Evolutionary conservation across 208 protist species (phyloP).

Genomic region (Trichomonas vaginalis): DNA sequence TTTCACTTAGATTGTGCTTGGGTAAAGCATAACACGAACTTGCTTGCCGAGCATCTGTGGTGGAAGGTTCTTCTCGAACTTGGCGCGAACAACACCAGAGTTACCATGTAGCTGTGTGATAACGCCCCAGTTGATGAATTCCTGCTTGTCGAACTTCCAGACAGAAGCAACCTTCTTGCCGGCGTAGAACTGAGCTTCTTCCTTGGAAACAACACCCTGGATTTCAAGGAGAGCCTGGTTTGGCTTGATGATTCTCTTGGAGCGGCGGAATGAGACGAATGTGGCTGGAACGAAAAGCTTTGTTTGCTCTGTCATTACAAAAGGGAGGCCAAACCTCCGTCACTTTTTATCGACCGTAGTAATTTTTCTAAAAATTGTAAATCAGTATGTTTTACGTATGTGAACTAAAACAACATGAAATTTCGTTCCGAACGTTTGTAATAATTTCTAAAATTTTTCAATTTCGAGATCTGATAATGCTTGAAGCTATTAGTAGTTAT

Average conservation of each 20-base stretch:
- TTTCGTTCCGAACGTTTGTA: too few relatives aligned
- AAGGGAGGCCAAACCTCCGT: background rate
- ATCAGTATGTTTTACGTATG: too few relatives aligned
- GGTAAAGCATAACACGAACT: background rate
- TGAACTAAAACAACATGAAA: too few relatives aligned
- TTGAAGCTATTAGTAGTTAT: too few relatives aligned
- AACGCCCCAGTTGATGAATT: background rate
- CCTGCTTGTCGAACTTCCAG: background rate
- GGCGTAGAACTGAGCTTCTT: slow-evolving; percentile 13
- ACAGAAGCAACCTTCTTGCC: slow-evolving; percentile 7
- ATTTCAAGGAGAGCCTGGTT: slow-evolving; percentile 11
- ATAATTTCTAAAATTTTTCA: too few relatives aligned
- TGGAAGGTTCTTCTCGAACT: slow-evolving; percentile 4
- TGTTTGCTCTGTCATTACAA: background rate
- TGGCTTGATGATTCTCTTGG: background rate
- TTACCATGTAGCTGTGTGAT: slow-evolving; percentile 1
- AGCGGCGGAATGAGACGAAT: slow-evolving; percentile 1
- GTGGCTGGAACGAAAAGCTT: background rate
- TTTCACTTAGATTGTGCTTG: slow-evolving; percentile 20
- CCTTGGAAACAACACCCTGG: background rate
- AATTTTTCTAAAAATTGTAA: too few relatives aligned
- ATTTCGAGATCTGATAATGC: too few relatives aligned
- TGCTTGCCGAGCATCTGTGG: background rate
- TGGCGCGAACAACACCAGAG: slow-evolving; percentile 18
- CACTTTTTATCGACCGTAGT: background rate